phyloP scores from a whole-genome alignment of 768 basidiomycete species.

The Boletus reticulatus region DNA sequence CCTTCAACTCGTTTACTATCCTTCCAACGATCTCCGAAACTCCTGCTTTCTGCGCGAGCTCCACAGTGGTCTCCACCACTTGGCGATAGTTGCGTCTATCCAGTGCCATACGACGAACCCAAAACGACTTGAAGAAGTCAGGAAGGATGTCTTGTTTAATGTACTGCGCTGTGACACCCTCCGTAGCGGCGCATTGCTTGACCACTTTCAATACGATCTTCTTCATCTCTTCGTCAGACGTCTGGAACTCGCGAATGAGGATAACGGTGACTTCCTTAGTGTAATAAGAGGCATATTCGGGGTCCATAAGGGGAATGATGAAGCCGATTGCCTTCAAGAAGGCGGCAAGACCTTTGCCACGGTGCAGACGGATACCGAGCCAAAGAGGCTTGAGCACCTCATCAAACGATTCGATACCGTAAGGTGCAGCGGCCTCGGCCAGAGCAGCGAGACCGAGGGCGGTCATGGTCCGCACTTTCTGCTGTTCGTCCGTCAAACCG shows the following conservation, averaged over 20 bases:
- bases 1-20: slow-evolving; percentile 64
- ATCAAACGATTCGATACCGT: slow-evolving; percentile 99
- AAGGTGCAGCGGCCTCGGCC: slow-evolving; percentile 95
- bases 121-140: slow-evolving; percentile 99
- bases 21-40: slow-evolving; percentile 94
- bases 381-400: slow-evolving; percentile 83
- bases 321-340: slow-evolving; percentile 95
- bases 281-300: slow-evolving; percentile 98
- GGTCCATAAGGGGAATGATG: slow-evolving; percentile 99
- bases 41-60: slow-evolving; percentile 95
- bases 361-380: slow-evolving; percentile 75
- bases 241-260: slow-evolving; percentile 97
- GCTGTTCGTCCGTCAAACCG: slow-evolving; percentile 74
- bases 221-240: slow-evolving; percentile 99
- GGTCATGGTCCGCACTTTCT: slow-evolving; percentile 80
- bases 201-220: slow-evolving; percentile 99
- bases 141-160: slow-evolving; percentile 98
- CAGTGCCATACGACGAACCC: slow-evolving; percentile 97
- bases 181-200: slow-evolving; percentile 97
- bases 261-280: slow-evolving; percentile 97
- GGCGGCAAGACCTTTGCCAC: slow-evolving; percentile 75
- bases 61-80: slow-evolving; percentile 98
- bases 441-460: slow-evolving; percentile 82
- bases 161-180: slow-evolving; percentile 94
- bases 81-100: slow-evolving; percentile 95